phyloP scores from a whole-genome alignment of 306 rosid genomes.

The Vachellia pachyceras region DNA sequence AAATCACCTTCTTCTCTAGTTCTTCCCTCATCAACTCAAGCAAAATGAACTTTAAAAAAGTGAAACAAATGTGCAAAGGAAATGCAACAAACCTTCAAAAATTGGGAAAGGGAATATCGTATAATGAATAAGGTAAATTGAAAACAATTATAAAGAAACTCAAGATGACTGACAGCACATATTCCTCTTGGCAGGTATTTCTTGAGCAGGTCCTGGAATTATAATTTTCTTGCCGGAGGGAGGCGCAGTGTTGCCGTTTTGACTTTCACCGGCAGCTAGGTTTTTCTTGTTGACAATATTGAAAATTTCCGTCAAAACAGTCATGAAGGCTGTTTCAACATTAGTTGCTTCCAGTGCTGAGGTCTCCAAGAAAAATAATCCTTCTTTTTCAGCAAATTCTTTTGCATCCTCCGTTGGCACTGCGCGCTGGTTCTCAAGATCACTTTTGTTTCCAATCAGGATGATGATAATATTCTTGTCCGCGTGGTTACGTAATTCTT shows the following conservation, averaged over 20 bases:
- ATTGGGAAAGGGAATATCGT: constrained; percentile 42
- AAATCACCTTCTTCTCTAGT: constrained; percentile 24
- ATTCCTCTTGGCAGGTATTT: constrained; percentile 70
- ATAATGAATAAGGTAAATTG: constrained; percentile 40
- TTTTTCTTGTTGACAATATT: constrained; percentile 81
- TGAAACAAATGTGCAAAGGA: constrained; percentile 54
- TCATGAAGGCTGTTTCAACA: constrained; percentile 82
- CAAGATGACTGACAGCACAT: constrained; percentile 72
- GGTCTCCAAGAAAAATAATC: constrained; percentile 90
- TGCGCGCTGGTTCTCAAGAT: constrained; percentile 87
- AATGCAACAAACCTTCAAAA: constrained; percentile 56
- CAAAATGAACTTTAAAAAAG: constrained; percentile 47
- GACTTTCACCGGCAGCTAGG: constrained; percentile 69
- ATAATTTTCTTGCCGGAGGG: constrained; percentile 86
- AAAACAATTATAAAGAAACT: constrained; percentile 30
- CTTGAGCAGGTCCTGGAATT: constrained; percentile 93
- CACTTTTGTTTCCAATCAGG: constrained; percentile 87
- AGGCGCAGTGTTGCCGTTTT: constrained; percentile 71
- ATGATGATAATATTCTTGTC: constrained; percentile 95
- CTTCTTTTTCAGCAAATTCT: constrained; percentile 95
- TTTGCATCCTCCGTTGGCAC: constrained; percentile 92
- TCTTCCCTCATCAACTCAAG: constrained; percentile 46
- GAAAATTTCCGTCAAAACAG: constrained; percentile 88
- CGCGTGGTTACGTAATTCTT: constrained; percentile 89
- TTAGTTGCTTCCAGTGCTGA: constrained; percentile 89